These are phyloP conservation scores for Erysimum cheiranthoides DNA, from an alignment of 345 rosid genomes.

Conservation along the genomic window DNA sequence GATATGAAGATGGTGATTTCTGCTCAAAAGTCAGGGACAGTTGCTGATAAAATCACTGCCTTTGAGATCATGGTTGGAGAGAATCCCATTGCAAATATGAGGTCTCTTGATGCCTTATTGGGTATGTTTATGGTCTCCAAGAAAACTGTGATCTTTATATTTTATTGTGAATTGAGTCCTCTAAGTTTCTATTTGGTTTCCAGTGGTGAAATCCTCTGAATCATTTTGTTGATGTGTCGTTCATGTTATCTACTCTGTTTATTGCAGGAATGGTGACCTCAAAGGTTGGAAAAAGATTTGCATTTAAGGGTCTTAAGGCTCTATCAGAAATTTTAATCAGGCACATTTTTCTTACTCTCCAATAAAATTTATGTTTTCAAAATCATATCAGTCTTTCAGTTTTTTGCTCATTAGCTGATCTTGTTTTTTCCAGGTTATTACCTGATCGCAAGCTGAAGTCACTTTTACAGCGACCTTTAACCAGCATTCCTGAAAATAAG, in stretches of 20 bases:
- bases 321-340: conserved; percentile 81
- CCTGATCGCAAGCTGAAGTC: conserved; percentile 96
- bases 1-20: conserved; percentile 86
- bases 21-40: conserved; percentile 96
- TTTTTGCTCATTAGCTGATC: not conserved
- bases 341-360: conserved; percentile 43
- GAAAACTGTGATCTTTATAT: not conserved
- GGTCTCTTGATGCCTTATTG: conserved; percentile 87
- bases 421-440: conserved; percentile 57
- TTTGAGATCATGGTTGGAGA: conserved; percentile 88
- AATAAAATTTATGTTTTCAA: not conserved
- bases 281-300: conserved; percentile 93
- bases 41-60: conserved; percentile 89
- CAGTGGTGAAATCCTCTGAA: not conserved
- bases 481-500: conserved; percentile 74
- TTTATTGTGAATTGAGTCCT: not conserved
- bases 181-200: not conserved
- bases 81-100: conserved; percentile 88
- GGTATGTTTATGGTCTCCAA: conserved; percentile 52
- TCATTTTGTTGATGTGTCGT: conserved; percentile 5
- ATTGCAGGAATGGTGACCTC: conserved; percentile 89
- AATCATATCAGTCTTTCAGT: conserved; percentile 6
- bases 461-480: conserved; percentile 78
- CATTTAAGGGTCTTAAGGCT: conserved; percentile 86
- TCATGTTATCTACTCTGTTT: conserved; percentile 6